These are phyloP conservation scores for Pseudogymnoascus sp. DNA, from an alignment of 2,329 filamentous ascomycete species.

Conservation along the genomic window DNA sequence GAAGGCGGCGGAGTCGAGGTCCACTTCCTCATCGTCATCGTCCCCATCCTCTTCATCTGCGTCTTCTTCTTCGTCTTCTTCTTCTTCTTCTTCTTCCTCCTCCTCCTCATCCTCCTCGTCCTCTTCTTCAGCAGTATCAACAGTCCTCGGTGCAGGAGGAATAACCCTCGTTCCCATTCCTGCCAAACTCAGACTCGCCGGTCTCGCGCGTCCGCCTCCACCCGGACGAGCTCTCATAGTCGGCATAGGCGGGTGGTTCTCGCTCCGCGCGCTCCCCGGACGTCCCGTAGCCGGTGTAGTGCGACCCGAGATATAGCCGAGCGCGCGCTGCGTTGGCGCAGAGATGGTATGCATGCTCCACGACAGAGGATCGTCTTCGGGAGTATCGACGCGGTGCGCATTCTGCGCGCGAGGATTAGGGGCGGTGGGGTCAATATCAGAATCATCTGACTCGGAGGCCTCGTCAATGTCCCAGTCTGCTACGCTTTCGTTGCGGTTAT, in stretches of 20 bases:
- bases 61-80: constrained; percentile 54
- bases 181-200: neutral
- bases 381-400: neutral
- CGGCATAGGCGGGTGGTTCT: neutral
- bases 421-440: neutral
- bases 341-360: constrained; percentile 11
- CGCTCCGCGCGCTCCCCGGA: neutral
- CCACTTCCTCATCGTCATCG: constrained; percentile 34
- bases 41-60: constrained; percentile 43
- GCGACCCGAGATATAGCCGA: constrained; percentile 16
- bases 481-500: neutral
- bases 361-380: constrained; percentile 25
- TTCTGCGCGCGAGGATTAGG: neutral
- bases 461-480: constrained; percentile 3
- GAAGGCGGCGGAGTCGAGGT: neutral
- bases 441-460: neutral
- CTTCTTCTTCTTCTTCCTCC: constrained; percentile 46
- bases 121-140: constrained; percentile 14
- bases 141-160: constrained; percentile 3
- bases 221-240: neutral
- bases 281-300: neutral
- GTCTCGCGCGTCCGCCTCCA: neutral
- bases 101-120: constrained; percentile 34
- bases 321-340: constrained; percentile 13
- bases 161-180: neutral